Conservation (phyloP, 164 flowering plant species). For the Echeveria elegans region DNA sequence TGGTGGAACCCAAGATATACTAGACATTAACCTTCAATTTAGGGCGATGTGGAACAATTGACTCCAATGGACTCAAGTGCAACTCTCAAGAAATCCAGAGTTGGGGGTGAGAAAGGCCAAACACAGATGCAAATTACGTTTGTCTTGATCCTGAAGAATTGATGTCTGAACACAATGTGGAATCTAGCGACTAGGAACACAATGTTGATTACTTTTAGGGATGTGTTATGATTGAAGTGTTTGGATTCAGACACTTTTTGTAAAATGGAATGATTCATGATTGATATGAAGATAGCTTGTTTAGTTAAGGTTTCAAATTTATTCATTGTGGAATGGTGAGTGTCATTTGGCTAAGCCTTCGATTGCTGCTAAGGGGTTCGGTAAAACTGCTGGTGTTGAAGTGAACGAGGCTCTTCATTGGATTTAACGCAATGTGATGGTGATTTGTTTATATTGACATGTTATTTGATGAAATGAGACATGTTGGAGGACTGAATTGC, state of each 20-base stretch:
- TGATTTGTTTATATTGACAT: neutral
- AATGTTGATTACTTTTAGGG: too few relatives aligned
- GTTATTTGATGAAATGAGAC: neutral
- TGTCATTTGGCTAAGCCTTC: neutral
- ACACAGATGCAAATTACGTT: too few relatives aligned
- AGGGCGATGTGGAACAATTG: too few relatives aligned
- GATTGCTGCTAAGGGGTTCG: neutral
- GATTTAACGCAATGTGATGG: neutral
- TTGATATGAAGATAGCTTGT: neutral
- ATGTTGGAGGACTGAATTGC: neutral
- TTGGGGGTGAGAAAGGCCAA: too few relatives aligned
- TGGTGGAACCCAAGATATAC: too few relatives aligned
- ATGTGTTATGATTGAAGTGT: too few relatives aligned
- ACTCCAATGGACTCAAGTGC: too few relatives aligned
- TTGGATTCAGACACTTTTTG: neutral
- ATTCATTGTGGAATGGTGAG: neutral
- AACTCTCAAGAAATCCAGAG: too few relatives aligned
- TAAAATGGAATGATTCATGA: neutral
- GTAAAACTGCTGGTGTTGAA: neutral
- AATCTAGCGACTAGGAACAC: too few relatives aligned
- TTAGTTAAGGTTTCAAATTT: neutral
- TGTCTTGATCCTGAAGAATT: too few relatives aligned
- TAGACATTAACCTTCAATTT: too few relatives aligned
- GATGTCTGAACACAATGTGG: too few relatives aligned
- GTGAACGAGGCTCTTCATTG: neutral